These are phyloP conservation scores for Silybum marianum DNA, from an alignment of 129 eudicot genomes.

Conservation along the genomic window DNA sequence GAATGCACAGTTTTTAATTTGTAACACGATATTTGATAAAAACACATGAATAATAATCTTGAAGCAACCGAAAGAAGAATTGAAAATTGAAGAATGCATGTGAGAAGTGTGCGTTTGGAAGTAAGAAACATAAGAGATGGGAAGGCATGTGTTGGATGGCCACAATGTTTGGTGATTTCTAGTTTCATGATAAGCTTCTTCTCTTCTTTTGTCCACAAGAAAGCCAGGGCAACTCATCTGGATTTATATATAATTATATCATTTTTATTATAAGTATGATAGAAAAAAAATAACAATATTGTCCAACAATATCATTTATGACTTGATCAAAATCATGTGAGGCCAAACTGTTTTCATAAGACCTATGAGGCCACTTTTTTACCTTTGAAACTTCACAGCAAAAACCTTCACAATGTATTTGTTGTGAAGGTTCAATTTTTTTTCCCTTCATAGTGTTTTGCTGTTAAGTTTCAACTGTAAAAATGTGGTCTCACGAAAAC, in stretches of 20 bases:
- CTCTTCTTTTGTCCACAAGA: background rate
- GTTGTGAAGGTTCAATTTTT: too few species aligned
- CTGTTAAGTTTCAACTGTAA: too few species aligned
- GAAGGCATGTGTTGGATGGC: slow-evolving; percentile 1
- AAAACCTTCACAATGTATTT: too few species aligned
- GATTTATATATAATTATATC: background rate
- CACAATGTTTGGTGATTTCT: slow-evolving; percentile 1
- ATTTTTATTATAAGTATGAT: background rate
- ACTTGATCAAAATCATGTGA: too few species aligned
- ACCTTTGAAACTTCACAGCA: too few species aligned
- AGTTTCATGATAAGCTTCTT: slow-evolving; percentile 1
- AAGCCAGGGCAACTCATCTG: background rate
- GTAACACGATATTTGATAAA: background rate
- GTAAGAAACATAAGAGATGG: background rate
- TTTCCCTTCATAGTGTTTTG: too few species aligned
- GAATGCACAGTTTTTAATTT: too few species aligned
- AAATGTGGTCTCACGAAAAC: too few species aligned
- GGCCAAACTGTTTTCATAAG: too few species aligned
- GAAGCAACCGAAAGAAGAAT: background rate
- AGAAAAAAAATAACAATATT: too few species aligned
- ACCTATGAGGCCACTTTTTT: too few species aligned
- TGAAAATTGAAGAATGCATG: background rate
- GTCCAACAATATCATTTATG: background rate
- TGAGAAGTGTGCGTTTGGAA: slow-evolving; percentile 4
- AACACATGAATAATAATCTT: background rate